These are phyloP conservation scores for Angomonas deanei DNA, from an alignment of 208 protist genomes.

Conservation along the genomic window DNA sequence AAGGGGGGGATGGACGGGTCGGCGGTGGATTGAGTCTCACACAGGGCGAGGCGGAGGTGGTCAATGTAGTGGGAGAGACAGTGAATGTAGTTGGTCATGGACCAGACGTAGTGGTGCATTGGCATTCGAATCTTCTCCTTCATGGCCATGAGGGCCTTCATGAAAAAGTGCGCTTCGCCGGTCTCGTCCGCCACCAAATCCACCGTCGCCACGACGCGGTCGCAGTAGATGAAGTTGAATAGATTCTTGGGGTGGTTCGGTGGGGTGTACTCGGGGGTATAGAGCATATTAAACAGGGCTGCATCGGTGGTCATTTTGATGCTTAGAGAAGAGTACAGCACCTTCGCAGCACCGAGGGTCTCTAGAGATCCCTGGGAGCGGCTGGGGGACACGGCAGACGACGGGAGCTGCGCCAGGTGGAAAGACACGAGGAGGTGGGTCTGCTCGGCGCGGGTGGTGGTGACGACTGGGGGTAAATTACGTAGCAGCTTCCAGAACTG, in stretches of 20 bases:
- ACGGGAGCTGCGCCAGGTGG: slow-evolving; percentile 14
- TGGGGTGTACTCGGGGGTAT: slow-evolving; percentile 17
- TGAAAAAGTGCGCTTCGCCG: slow-evolving; percentile 10
- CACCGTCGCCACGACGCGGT: slow-evolving; percentile 25
- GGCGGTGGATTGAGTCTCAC: neutral
- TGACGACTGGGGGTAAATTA: slow-evolving; percentile 11
- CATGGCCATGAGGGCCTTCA: slow-evolving; percentile 19
- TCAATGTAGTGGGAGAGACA: slow-evolving; percentile 19
- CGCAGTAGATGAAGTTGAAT: slow-evolving; percentile 22
- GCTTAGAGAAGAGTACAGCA: slow-evolving; percentile 20
- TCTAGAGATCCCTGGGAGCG: neutral
- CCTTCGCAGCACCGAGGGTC: slow-evolving; percentile 4
- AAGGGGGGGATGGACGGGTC: neutral
- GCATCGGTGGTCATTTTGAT: slow-evolving; percentile 28
- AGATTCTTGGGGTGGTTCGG: slow-evolving; percentile 33
- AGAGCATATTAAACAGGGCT: slow-evolving; percentile 27
- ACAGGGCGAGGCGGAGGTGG: slow-evolving; percentile 9
- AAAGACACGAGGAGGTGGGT: slow-evolving; percentile 37
- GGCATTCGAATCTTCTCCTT: slow-evolving; percentile 1
- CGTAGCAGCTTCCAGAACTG: slow-evolving; percentile 17
- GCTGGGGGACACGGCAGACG: too few relatives aligned
- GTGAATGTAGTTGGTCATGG: slow-evolving; percentile 16
- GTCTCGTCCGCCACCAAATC: slow-evolving; percentile 17
- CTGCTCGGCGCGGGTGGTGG: neutral
- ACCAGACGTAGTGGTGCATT: slow-evolving; percentile 20